Conservation (phyloP, 345 rosid species). For the Linum tenue region DNA sequence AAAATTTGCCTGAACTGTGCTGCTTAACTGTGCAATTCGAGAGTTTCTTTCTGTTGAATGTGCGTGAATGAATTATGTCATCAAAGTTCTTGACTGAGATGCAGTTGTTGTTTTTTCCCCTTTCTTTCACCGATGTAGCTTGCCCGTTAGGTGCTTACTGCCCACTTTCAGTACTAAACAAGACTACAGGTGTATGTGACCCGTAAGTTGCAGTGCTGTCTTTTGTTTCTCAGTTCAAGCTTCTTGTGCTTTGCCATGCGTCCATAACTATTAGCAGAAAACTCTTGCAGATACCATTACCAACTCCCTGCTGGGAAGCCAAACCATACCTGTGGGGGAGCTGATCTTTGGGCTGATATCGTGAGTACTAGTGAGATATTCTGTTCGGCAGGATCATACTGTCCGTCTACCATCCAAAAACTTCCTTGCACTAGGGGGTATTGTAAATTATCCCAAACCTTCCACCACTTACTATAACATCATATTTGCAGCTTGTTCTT, state of each 20-base stretch:
- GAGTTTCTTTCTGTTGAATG: background rate
- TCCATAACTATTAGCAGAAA: constrained; percentile 42
- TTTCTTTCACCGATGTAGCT: constrained; percentile 39
- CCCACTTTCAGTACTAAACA: constrained; percentile 60
- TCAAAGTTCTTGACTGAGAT: background rate
- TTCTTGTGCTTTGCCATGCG: constrained; percentile 17
- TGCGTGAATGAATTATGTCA: background rate
- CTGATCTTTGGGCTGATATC: constrained; percentile 86
- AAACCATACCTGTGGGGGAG: constrained; percentile 89
- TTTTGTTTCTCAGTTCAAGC: constrained; percentile 5
- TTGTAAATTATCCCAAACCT: constrained; percentile 32
- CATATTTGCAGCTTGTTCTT: constrained; percentile 7
- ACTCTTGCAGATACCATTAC: constrained; percentile 70
- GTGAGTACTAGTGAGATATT: constrained; percentile 68
- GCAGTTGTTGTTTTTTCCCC: constrained; percentile 6
- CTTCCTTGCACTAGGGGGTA: constrained; percentile 84
- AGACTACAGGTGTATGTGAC: constrained; percentile 75
- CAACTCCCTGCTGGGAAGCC: constrained; percentile 67
- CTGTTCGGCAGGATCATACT: constrained; percentile 87
- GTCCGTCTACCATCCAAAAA: constrained; percentile 70
- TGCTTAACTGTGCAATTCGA: background rate
- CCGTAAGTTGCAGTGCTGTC: constrained; percentile 61
- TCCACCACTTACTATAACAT: constrained; percentile 8
- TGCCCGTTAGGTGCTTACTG: constrained; percentile 94
- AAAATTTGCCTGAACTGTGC: background rate